Evolutionary conservation across 1,284 basidiomycete genomes (phyloP).

Genomic region (Marasmius sp.): DNA sequence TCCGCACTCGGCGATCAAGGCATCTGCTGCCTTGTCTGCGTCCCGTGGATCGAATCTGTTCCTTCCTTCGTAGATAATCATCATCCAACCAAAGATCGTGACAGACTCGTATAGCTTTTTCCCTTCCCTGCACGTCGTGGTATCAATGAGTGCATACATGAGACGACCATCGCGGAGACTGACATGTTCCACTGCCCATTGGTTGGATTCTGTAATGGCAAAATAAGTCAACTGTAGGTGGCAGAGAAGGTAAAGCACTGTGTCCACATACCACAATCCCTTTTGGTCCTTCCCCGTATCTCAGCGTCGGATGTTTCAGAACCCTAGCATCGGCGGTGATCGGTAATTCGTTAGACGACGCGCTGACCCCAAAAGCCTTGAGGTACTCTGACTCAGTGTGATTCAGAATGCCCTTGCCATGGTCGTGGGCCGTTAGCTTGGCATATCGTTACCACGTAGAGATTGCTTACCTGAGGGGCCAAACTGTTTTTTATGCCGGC

Average conservation of each 20-base stretch:
- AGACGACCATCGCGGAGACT: background rate
- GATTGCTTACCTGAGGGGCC: background rate
- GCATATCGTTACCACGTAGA: background rate
- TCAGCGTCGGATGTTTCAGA: background rate
- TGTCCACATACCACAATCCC: background rate
- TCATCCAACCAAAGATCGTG: background rate
- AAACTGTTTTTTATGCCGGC: background rate
- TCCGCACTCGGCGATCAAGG: background rate
- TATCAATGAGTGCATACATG: background rate
- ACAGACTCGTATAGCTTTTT: background rate
- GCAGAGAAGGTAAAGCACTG: background rate
- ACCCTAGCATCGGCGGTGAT: background rate
- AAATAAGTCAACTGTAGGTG: background rate
- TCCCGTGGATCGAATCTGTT: background rate
- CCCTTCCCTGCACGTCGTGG: background rate
- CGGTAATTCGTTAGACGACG: background rate
- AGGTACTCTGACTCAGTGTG: background rate
- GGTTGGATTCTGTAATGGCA: background rate
- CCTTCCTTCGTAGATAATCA: background rate
- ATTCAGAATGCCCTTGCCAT: background rate
- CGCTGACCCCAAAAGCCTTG: background rate
- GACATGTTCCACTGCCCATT: background rate
- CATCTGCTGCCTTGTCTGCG: background rate
- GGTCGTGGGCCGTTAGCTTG: background rate
- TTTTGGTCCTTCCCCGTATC: background rate